Evolutionary conservation across 768 basidiomycete genomes (phyloP).

Genomic region (Leccinellum rugosiceps): DNA sequence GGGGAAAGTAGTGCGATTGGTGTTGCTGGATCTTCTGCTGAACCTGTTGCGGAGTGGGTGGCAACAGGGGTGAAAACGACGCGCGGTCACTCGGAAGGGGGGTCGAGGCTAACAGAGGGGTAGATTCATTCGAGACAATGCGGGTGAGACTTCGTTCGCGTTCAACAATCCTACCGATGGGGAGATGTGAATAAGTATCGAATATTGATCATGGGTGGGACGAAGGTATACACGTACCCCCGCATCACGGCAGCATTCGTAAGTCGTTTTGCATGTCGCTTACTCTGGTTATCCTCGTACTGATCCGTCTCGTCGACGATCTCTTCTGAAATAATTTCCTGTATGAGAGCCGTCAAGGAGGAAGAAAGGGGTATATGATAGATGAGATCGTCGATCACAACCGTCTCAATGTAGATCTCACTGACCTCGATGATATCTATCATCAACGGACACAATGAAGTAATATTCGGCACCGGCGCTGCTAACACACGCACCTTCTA

Average conservation of each 20-base stretch:
- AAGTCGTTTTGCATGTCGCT: slow-evolving; percentile 64
- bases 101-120: slow-evolving; percentile 32
- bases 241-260: slow-evolving; percentile 77
- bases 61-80: slow-evolving; percentile 6
- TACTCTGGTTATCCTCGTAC: slow-evolving; percentile 84
- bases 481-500: slow-evolving; percentile 55
- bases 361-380: not conserved
- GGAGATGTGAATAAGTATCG: not conserved
- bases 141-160: slow-evolving; percentile 40
- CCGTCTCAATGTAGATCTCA: not conserved
- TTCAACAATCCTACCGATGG: slow-evolving; percentile 48
- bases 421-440: slow-evolving; percentile 71
- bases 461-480: not conserved
- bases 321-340: slow-evolving; percentile 95
- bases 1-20: slow-evolving; percentile 8
- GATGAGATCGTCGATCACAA: not conserved
- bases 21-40: slow-evolving; percentile 18
- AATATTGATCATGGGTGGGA: not conserved
- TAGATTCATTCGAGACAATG: slow-evolving; percentile 28
- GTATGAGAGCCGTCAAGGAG: slow-evolving; percentile 14
- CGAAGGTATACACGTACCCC: slow-evolving; percentile 44
- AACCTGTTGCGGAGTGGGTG: slow-evolving; percentile 18
- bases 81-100: slow-evolving; percentile 7
- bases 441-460: not conserved
- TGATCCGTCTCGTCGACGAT: slow-evolving; percentile 95